phyloP scores from a whole-genome alignment of 2,329 filamentous ascomycete genomes.

The Cadophora sp. region DNA sequence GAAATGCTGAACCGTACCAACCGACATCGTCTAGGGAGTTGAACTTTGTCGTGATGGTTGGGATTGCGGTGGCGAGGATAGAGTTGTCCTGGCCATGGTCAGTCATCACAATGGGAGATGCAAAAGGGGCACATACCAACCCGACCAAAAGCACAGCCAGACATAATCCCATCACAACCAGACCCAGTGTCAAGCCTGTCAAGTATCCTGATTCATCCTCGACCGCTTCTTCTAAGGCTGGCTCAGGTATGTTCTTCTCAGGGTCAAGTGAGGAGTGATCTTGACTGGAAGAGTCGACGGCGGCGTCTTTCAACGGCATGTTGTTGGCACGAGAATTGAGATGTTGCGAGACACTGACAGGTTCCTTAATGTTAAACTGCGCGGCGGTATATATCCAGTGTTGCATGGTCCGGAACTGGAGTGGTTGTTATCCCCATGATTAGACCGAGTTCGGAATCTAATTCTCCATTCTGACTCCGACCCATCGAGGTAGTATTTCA shows the following conservation, averaged over 20 bases:
- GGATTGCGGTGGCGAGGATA: constrained; percentile 44
- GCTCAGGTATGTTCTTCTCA: constrained; percentile 47
- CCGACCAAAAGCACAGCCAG: constrained; percentile 30
- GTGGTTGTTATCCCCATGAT: too few species aligned
- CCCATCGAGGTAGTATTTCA: too few species aligned
- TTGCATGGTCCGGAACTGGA: too few species aligned
- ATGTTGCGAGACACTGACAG: neutral
- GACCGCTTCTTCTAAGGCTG: constrained; percentile 42
- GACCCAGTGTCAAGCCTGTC: constrained; percentile 22
- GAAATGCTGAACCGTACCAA: constrained; percentile 47
- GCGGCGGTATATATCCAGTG: neutral
- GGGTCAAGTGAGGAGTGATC: constrained; percentile 20
- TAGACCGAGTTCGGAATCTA: too few species aligned
- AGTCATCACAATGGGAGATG: neutral
- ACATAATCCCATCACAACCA: constrained; percentile 31
- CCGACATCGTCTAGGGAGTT: constrained; percentile 47
- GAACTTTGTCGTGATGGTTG: constrained; percentile 48
- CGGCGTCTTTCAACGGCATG: constrained; percentile 14
- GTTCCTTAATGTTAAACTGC: neutral
- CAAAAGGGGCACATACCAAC: constrained; percentile 18
- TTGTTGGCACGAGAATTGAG: neutral
- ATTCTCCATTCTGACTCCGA: too few species aligned
- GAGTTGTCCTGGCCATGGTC: constrained; percentile 32
- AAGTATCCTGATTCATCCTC: constrained; percentile 29
- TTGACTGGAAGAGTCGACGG: constrained; percentile 13